Conservation (phyloP, 2,329 filamentous ascomycete genomes). For the Colletotrichum magnum region DNA sequence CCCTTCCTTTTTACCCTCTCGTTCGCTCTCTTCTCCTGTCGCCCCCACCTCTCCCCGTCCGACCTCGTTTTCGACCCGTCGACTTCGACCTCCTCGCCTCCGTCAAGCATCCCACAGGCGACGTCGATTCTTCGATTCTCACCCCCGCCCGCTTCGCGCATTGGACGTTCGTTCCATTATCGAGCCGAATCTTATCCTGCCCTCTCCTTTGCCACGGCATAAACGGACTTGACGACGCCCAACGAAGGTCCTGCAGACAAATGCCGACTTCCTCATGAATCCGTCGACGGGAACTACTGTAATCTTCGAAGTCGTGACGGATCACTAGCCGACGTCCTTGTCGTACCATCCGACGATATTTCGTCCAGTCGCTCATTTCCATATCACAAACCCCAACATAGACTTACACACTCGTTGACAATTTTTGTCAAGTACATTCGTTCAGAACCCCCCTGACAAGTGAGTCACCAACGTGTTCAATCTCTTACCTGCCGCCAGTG, state of each 20-base stretch:
- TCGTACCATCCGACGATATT: conserved; percentile 33
- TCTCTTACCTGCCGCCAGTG: conserved; percentile 33
- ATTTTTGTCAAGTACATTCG: conserved; percentile 72
- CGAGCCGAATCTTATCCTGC: conserved; percentile 5
- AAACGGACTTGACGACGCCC: conserved; percentile 30
- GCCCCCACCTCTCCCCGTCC: conserved; percentile 35
- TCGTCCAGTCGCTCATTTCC: conserved; percentile 44
- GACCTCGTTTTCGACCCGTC: conserved; percentile 38
- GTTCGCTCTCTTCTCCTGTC: conserved; percentile 35
- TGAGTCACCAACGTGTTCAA: conserved; percentile 31
- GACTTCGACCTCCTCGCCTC: conserved; percentile 40
- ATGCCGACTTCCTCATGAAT: conserved; percentile 40
- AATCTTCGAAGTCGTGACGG: conserved; percentile 27
- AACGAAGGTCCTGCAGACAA: conserved; percentile 34
- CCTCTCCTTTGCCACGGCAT: conserved; percentile 20
- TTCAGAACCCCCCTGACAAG: conserved; percentile 63
- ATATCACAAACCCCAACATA: conserved; percentile 9
- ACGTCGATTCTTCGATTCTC: conserved; percentile 41
- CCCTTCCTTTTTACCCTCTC: conserved; percentile 32
- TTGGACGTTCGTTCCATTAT: conserved; percentile 6
- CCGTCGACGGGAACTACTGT: conserved; percentile 25
- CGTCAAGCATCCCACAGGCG: conserved; percentile 41
- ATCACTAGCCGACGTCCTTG: conserved; percentile 32
- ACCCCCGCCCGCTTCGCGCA: conserved; percentile 21
- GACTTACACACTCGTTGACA: conserved; percentile 66